Evolutionary conservation across 257 asterid genomes (phyloP), one percentile per base, ranked within the genome.

Genomic region (Buddleja alternifolia): DNA sequence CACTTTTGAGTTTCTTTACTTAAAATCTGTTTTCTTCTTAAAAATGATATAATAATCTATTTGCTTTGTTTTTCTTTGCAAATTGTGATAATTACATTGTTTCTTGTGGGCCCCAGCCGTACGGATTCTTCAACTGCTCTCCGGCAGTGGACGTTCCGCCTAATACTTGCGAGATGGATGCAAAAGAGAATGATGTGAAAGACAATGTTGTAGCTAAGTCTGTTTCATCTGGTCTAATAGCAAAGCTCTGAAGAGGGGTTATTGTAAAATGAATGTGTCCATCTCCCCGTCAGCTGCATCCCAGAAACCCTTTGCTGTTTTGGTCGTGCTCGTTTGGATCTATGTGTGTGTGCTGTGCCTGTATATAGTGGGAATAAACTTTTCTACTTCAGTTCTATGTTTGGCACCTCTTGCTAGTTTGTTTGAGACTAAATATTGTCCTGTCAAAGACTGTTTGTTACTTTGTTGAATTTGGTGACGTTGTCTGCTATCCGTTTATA

Each of bases 61-160:
- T 14, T 19, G n/a, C 56, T 15, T 8, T 42, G 11, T 11, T 29
- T 0, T 20, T 57, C 12, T 1, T n/a, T 45, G 3, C 17, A 45
- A 11, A 11, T 4, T 10, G 1, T n/a, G 42, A 44, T 51, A 32
- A 12, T 21, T 42, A 20, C 15, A 9, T 19, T 17, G 37, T 54
- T 56, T 16, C 11, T 63, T 62, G 19, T 42, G 56, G 36, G 11
- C 34, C 81, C 89, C 93, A 90, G 98, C 98, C 98, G 0, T 95
- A 90, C n/a, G 98, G 98, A 25, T 93, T 93, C 91, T 93, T 93
- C 83, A 90, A 93, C 73, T 88, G 98, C 78, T 93, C 98, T 20
- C 96, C 98, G 6, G 95, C 98, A 1, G 86, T 93, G 45, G 98
- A 93, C 57, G 95, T 93, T 34, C 97, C 97, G 1, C 97, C 96